Evolutionary conservation across 345 rosid genomes (phyloP).

Genomic region (Brassica nigra): DNA sequence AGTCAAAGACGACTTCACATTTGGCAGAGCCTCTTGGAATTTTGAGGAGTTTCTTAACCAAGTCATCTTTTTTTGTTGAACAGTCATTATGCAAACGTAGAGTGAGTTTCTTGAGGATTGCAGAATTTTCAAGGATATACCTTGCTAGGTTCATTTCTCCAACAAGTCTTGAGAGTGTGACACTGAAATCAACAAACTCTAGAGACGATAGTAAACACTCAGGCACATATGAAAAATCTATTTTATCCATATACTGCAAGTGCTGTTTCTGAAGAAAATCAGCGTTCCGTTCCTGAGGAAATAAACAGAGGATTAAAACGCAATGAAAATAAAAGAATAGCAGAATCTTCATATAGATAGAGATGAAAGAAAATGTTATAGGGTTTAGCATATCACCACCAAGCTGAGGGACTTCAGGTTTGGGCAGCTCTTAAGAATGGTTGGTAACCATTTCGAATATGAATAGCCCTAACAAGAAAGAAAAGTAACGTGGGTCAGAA

Average conservation of each 20-base stretch:
- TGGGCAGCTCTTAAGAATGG: conserved; percentile 1
- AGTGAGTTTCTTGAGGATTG: neutral
- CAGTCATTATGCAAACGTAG: neutral
- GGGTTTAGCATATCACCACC: neutral
- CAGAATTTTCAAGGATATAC: neutral
- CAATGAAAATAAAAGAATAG: neutral
- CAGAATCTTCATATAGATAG: neutral
- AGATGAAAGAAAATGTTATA: neutral
- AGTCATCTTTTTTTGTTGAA: neutral
- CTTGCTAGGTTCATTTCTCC: neutral
- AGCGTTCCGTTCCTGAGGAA: neutral
- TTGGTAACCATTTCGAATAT: neutral
- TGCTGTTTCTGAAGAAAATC: neutral
- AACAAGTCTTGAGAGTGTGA: neutral
- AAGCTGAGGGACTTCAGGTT: neutral
- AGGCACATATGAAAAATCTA: neutral
- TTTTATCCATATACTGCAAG: too few species aligned
- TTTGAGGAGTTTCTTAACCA: neutral
- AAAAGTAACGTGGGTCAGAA: neutral
- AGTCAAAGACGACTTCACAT: conserved; percentile 2
- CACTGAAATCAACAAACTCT: neutral
- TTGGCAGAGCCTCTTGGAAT: neutral
- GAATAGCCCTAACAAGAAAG: neutral
- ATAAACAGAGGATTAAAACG: neutral
- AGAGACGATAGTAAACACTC: conserved; percentile 7